Conservation (phyloP, 139 green algal genomes). For the Edaphochlamys debaryana region DNA sequence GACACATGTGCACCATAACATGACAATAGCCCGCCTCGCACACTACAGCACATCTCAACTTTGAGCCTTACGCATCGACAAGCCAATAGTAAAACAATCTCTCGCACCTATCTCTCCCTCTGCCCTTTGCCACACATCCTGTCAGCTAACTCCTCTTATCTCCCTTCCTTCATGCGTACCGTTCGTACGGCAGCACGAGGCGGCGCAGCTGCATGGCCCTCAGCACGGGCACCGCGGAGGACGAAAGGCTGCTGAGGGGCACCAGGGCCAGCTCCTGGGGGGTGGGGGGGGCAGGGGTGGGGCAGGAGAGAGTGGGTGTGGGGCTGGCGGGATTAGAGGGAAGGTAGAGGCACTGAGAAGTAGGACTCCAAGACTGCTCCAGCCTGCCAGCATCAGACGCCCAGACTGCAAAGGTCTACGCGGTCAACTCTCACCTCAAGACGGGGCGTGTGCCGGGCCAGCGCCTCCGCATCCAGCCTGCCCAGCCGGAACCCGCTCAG, state of each 20-base stretch:
- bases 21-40: too few species aligned
- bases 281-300: not conserved
- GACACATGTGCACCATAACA: too few species aligned
- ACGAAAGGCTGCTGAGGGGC: not conserved
- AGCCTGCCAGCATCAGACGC: not conserved
- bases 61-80: too few species aligned
- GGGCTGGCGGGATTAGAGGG: not conserved
- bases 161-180: not conserved
- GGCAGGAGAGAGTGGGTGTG: not conserved
- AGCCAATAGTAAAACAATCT: too few species aligned
- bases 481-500: constrained; percentile 18
- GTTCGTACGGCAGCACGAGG: not conserved
- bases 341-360: not conserved
- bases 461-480: not conserved
- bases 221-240: not conserved
- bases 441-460: not conserved
- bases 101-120: too few species aligned
- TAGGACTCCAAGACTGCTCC: not conserved
- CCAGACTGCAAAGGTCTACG: not conserved
- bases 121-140: too few species aligned
- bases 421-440: not conserved
- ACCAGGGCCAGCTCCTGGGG: constrained; percentile 21
- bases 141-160: too few species aligned
- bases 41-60: too few species aligned
- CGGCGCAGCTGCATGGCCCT: not conserved